Evolutionary conservation across 2,329 filamentous ascomycete species (phyloP), one percentile per base, ranked within the genome.

Genomic region (Penicillium sp.): DNA sequence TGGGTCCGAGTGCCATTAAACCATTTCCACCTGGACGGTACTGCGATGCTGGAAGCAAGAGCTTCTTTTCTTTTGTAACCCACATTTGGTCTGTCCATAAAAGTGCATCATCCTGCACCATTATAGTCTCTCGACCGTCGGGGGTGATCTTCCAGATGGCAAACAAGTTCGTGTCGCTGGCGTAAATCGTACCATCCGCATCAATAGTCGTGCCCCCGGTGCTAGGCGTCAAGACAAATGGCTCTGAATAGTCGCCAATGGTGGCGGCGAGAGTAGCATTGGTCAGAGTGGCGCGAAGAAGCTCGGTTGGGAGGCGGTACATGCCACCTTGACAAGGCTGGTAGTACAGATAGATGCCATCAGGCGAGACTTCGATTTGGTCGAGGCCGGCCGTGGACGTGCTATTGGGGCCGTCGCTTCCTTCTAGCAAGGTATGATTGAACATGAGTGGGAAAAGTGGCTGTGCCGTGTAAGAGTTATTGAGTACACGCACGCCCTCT

Each of bases 191-290:
- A 2, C 73, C 73, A 9, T 68, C 51, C 0, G 66, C 70, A 52
- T 74, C 73, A 38, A 74, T 74, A 4, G 72, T 68, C 2, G 68
- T 74, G 26, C 71, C 71, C n/a, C 70, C 71, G 1, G 71, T 74
- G 5, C 65, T 66, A 2, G 71, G 69, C 1, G 72, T 74, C 21
- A 68, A 60, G 1, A 71, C 62, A 47, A 68, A 71, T 0, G 71
- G 65, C 50, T 66, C 60, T 2, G 62, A 59, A 43, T 64, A 71
- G 9, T 60, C 42, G 3, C 52, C 60, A 4, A 74, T 65, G 1
- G 61, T 51, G 14, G 61, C 62, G n/a, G 62, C 61, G n/a, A 72
- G 56, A 0, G 69, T 67, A 11, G 62, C 62, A 56, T 74, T 74
- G 61, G 66, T 66, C 49, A 69, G 65, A 1, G 70, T 62, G 24